Conservation (phyloP, 306 rosid genomes). For the Corylus americana region DNA sequence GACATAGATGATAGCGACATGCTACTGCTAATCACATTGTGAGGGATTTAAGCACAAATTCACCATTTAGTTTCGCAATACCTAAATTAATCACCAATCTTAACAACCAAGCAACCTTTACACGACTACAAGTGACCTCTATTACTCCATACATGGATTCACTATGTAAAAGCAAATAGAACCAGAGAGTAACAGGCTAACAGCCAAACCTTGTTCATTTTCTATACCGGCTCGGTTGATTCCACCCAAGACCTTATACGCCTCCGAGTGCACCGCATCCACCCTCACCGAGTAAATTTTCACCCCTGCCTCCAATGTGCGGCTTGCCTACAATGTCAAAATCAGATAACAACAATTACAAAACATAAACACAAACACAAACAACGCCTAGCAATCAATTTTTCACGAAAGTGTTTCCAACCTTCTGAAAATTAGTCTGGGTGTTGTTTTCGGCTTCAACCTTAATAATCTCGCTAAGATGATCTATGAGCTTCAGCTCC, state of each 20-base stretch:
- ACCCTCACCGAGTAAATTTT: constrained; percentile 58
- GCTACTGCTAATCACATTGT: not conserved
- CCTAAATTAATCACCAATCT: not conserved
- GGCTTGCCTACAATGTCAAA: constrained; percentile 45
- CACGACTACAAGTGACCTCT: not conserved
- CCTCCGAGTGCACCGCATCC: constrained; percentile 63
- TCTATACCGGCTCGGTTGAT: constrained; percentile 59
- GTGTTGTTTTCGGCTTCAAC: constrained; percentile 45
- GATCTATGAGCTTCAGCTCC: constrained; percentile 63
- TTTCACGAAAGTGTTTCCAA: constrained; percentile 8
- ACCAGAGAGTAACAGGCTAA: not conserved
- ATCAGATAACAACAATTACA: not conserved
- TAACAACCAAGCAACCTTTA: not conserved
- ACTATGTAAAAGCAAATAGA: not conserved
- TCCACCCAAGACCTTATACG: constrained; percentile 60
- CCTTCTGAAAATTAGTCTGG: constrained; percentile 67
- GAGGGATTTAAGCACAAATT: not conserved
- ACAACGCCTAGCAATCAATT: not conserved
- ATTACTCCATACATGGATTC: not conserved
- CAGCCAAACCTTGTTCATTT: constrained; percentile 43
- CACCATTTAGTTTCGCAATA: not conserved
- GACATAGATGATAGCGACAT: not conserved
- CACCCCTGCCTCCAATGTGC: constrained; percentile 66
- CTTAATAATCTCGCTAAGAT: constrained; percentile 52
- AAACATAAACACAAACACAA: not conserved